phyloP scores from a whole-genome alignment of 257 asterid genomes.

The Avicennia marina region DNA sequence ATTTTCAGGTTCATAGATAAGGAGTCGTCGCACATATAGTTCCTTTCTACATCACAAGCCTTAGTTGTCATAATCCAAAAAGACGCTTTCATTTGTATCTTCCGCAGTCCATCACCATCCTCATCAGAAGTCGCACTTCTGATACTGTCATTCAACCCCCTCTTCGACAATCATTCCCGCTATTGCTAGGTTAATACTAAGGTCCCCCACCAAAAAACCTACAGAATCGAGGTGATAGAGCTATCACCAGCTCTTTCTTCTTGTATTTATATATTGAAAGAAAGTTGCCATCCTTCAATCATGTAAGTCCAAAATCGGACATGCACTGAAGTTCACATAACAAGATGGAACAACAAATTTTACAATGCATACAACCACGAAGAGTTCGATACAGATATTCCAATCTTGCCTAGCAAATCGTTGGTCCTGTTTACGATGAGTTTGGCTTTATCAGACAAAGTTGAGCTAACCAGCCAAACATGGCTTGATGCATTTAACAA shows the following conservation, averaged over 20 bases:
- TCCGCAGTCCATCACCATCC: neutral
- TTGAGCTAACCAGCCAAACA: conserved; percentile 1
- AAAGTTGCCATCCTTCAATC: conserved; percentile 12
- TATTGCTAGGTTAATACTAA: neutral
- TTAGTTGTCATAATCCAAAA: conserved; percentile 2
- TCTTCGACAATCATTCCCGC: neutral
- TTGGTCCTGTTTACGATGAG: conserved; percentile 5
- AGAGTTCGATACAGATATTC: neutral
- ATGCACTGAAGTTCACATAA: neutral
- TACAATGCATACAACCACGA: neutral
- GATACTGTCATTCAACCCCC: neutral
- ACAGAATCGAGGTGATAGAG: too few relatives aligned
- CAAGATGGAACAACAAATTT: neutral
- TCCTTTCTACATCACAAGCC: neutral
- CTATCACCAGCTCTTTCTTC: too few relatives aligned
- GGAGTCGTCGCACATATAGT: neutral
- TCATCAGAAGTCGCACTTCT: conserved; percentile 9
- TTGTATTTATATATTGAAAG: too few relatives aligned
- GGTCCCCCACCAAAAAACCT: neutral
- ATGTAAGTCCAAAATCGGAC: conserved; percentile 5
- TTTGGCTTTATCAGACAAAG: conserved; percentile 1
- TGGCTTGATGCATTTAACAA: neutral
- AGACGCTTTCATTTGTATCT: conserved; percentile 15
- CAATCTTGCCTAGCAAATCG: conserved; percentile 7
- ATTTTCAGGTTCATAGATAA: neutral